phyloP scores from a whole-genome alignment of 441 rosid species.

The Brassica hybrid region DNA sequence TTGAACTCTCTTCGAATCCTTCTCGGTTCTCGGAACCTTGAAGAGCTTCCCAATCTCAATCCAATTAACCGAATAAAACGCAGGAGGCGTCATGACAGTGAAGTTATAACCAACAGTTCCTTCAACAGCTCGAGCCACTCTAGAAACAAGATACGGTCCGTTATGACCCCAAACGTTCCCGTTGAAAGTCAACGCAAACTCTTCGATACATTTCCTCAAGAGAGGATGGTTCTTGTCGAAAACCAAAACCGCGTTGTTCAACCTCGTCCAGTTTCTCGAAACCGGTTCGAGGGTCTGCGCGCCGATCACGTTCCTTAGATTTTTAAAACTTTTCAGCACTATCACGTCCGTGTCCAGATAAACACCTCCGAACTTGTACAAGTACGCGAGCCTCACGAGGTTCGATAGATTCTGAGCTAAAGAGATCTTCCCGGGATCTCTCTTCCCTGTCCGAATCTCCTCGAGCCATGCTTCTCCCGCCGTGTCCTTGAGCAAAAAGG shows the following conservation, averaged over 20 bases:
- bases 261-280: conserved; percentile 61
- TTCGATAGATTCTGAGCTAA: conserved; percentile 68
- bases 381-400: conserved; percentile 52
- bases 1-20: conserved; percentile 48
- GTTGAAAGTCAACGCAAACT: conserved; percentile 60
- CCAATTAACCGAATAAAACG: conserved; percentile 71
- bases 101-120: conserved; percentile 47
- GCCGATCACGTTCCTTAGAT: conserved; percentile 58
- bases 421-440: conserved; percentile 62
- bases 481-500: conserved; percentile 53
- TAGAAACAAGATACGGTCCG: conserved; percentile 70
- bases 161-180: conserved; percentile 76
- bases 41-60: conserved; percentile 54
- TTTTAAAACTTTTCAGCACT: conserved; percentile 48
- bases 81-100: conserved; percentile 54
- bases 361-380: conserved; percentile 63
- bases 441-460: conserved; percentile 49
- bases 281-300: conserved; percentile 56
- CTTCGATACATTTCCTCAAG: conserved; percentile 53
- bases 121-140: conserved; percentile 56
- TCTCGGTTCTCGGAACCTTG: conserved; percentile 44
- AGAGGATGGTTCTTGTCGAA: conserved; percentile 65
- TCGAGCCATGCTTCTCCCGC: conserved; percentile 59
- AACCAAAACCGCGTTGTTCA: conserved; percentile 65
- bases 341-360: conserved; percentile 67